Evolutionary conservation across 805 yeast species (phyloP), one percentile per base, ranked within the genome.

Genomic region (Maudiozyma serrabonitensis): DNA sequence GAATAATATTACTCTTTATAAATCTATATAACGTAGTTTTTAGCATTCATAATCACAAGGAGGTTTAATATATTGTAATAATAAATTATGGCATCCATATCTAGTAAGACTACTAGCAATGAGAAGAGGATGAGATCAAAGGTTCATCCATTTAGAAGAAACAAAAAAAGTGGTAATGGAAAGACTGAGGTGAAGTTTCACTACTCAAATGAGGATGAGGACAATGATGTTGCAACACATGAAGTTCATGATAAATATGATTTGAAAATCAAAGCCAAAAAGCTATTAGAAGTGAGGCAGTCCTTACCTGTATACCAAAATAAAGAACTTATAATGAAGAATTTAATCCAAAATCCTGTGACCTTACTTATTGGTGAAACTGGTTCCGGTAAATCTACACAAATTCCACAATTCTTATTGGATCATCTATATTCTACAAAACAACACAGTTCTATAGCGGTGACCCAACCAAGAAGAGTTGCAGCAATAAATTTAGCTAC

Each of bases 381-480:
- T 0, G 99, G 99, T 68, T 87, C 96, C 7, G 98, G 98, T 72
- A 91, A 91, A 63, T 90, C 98, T 3, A 91, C 99, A 0, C 99
- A 91, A 69, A 82, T 91, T 44, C 98, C 99, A 0, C 98, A 91
- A 63, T 83, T 91, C 55, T 63, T 91, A n/a, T 77, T 86, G 68
- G 75, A 79, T 0, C 48, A 57, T 2, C 50, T 63, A 7, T 43
- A 48, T 11, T 39, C 44, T 7, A 52, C 46, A 12, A 67, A 69
- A 45, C 62, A 67, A 37, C 66, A 68, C 18, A 80, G 79, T 52
- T 72, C 76, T 25, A 81, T 91, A 19, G 98, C 95, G 0, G 91
- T 93, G 7, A 90, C 99, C 0, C 98, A 91, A 69, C 99, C 99
- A 1, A 83, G 99, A 69, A 78, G 98, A 62, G 99, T 91, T 38